Percentiles rank a stretch among this genome's conserved stretches.
These are phyloP conservation scores for Boletellus emodensis DNA, from an alignment of 768 basidiomycete genomes.

Conservation along the genomic window DNA sequence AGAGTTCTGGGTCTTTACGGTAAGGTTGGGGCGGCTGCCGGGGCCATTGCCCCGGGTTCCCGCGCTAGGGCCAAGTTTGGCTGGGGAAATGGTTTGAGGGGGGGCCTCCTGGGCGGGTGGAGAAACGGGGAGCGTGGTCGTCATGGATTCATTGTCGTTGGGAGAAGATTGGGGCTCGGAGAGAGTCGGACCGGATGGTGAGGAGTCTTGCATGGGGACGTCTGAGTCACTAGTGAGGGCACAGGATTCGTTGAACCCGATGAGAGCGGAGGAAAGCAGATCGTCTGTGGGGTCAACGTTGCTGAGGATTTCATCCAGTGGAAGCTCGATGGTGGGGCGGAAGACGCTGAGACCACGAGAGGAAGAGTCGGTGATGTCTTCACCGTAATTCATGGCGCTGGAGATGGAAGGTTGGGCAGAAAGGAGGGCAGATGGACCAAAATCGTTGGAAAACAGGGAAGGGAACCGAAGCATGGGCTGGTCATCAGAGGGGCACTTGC, in stretches of 20 bases:
- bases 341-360: conserved; percentile 56
- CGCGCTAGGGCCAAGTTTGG: conserved; percentile 53
- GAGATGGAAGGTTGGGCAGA: conserved; percentile 64
- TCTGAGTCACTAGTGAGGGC: conserved; percentile 15
- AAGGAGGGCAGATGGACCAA: conserved; percentile 74
- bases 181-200: conserved; percentile 8
- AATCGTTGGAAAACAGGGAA: conserved; percentile 66
- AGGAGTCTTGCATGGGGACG: conserved; percentile 28
- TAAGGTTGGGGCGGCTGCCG: conserved; percentile 52
- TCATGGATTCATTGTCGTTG: conserved; percentile 4
- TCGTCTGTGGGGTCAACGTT: conserved; percentile 27
- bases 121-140: conserved; percentile 31
- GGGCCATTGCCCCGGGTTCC: conserved; percentile 45
- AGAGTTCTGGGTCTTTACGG: conserved; percentile 50
- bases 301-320: conserved; percentile 74
- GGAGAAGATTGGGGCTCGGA: conserved; percentile 10
- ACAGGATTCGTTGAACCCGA: conserved; percentile 6
- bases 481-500: conserved; percentile 22
- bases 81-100: conserved; percentile 55
- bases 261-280: background rate
- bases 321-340: conserved; percentile 81
- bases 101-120: conserved; percentile 38
- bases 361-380: conserved; percentile 52
- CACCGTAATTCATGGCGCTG: conserved; percentile 71
- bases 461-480: conserved; percentile 61